These are phyloP conservation scores for Kwoniella pini DNA, from an alignment of 768 basidiomycete genomes.

Conservation along the genomic window DNA sequence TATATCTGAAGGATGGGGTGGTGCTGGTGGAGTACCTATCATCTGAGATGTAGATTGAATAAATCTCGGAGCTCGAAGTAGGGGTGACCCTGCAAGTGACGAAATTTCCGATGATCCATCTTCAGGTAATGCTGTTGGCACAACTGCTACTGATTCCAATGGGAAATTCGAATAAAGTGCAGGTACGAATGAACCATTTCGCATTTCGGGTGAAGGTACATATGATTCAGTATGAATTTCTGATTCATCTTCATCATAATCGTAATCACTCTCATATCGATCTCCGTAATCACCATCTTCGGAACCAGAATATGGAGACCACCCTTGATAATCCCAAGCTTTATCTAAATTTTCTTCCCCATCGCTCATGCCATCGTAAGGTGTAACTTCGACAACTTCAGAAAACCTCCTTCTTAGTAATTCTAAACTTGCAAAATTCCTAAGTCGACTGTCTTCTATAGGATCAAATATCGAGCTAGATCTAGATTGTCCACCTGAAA, in stretches of 20 bases:
- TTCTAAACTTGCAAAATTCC: constrained; percentile 38
- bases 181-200: constrained; percentile 7
- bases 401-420: constrained; percentile 40
- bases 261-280: constrained; percentile 2
- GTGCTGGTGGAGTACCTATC: constrained; percentile 40
- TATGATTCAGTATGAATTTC: constrained; percentile 42
- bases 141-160: constrained; percentile 28
- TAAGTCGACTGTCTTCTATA: constrained; percentile 33
- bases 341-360: constrained; percentile 26
- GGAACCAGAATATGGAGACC: constrained; percentile 28
- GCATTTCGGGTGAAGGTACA: constrained; percentile 37
- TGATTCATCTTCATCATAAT: constrained; percentile 31
- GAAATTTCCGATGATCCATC: constrained; percentile 11
- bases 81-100: constrained; percentile 5
- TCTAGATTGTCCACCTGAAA: background rate
- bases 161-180: constrained; percentile 40
- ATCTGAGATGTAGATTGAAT: background rate
- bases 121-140: background rate
- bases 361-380: constrained; percentile 18
- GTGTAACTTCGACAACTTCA: constrained; percentile 47
- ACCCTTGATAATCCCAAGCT: constrained; percentile 20
- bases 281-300: constrained; percentile 4
- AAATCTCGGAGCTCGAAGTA: constrained; percentile 6
- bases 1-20: constrained; percentile 24
- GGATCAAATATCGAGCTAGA: constrained; percentile 28